Evolutionary conservation across 345 rosid genomes (phyloP), one percentile per base, ranked within the genome.

Genomic region (Arabidopsis arenosa): DNA sequence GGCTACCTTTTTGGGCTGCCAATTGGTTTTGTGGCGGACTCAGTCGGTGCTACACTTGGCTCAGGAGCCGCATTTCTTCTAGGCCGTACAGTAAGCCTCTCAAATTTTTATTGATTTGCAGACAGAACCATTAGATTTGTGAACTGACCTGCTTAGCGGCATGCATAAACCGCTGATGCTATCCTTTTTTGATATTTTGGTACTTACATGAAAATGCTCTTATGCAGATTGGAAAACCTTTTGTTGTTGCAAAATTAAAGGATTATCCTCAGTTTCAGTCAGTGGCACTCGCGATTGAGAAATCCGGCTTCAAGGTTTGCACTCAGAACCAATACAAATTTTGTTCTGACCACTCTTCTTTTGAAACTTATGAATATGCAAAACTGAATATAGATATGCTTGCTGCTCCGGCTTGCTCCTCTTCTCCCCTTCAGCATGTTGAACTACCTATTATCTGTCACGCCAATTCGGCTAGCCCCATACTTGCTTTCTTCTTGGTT

Each of bases 401-500:
- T 95, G 82, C 82, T 95, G 84, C 98, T 95, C 59, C 94, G 99
- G 74, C 96, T 95, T 65, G 99, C 90, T 83, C 99, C 99, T 30
- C 77, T 95, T 70, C 90, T 95, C 58, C 99, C 99, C 3, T 95
- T 95, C 79, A 92, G 83, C 84, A 84, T 95, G 88, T 80, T 95
- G 87, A 95, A 95, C 83, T 95, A 95, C 89, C 91, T 95, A 55
- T 83, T 95, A 61, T 95, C 99, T 9, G 93, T 95, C 55, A 95
- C 99, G 36, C 97, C 99, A 35, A 90, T 92, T 63, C 66, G 90
- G n/a, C 26, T 90, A 23, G 90, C 85, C 15, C 87, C 87, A 68
- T 95, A 95, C 85, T 84, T 89, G 85, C 91, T 95, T 83, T 96
- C 97, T 65, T 90, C 99, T 69, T 95, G 99, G 99, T 59, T 95